Evolutionary conservation across 108 stramenopile genomes (phyloP).

Genomic region (Fragilaria crotonensis): DNA sequence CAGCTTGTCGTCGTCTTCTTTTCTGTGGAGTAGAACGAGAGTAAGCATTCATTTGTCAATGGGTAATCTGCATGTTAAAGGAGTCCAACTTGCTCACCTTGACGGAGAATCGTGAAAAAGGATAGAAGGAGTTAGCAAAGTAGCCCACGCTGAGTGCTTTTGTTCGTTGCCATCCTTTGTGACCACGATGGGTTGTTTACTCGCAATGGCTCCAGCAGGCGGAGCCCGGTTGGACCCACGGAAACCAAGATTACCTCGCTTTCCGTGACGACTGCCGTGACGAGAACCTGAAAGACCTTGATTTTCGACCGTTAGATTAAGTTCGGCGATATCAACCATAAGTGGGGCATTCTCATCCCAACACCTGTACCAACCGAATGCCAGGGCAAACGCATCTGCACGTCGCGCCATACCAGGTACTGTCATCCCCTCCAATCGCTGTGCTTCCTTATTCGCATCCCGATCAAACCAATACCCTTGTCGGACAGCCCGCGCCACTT

Average conservation of each 20-base stretch:
- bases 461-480: conserved; percentile 80
- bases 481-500: conserved; percentile 69
- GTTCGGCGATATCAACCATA: conserved; percentile 47
- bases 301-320: conserved; percentile 10
- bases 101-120: conserved; percentile 51
- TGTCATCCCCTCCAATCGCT: conserved; percentile 39
- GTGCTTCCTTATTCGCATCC: conserved; percentile 68
- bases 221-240: conserved; percentile 32
- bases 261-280: conserved; percentile 61
- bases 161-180: conserved; percentile 15
- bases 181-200: conserved; percentile 6
- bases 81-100: no score
- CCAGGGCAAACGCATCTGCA: conserved; percentile 76
- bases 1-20: conserved; percentile 72
- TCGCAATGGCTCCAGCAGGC: conserved; percentile 5
- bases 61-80: conserved; percentile 1
- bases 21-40: conserved; percentile 15
- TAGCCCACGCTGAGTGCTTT: conserved; percentile 51
- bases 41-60: not conserved
- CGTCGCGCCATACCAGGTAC: conserved; percentile 66
- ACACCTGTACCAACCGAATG: conserved; percentile 90
- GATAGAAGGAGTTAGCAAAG: conserved; percentile 59
- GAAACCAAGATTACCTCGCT: conserved; percentile 60
- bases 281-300: conserved; percentile 23
- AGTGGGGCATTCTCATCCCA: conserved; percentile 63